Evolutionary conservation across 345 rosid genomes (phyloP), one percentile per base, ranked within the genome.

Genomic region (Eutrema yunnanense): DNA sequence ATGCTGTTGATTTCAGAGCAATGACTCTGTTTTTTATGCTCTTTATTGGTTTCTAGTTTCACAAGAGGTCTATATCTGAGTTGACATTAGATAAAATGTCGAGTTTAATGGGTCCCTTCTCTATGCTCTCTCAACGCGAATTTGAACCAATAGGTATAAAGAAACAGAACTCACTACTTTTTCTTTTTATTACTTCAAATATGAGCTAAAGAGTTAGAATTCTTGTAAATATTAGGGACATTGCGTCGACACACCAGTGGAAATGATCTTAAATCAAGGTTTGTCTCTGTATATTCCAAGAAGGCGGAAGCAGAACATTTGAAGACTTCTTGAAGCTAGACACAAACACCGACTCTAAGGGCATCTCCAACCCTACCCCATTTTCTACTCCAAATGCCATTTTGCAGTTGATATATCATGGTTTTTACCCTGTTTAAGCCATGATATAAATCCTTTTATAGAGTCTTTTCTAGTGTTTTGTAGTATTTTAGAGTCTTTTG

Each of bases 31-130:
- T 44, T 34, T 19, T 62, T 70, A 1, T 59, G 8, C 12, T 43
- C 12, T 56, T 27, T 27, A 53, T 59, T 72, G 43, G 58, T 62
- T 75, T 82, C 46, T 73, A 92, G 99, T 66, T 80, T 70, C 82
- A 81, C 72, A 87, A 82, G 80, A 86, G 83, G 77, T 90, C 99
- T 63, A 72, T 96, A 68, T 90, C 98, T 38, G 98, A 85, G 82
- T 56, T 70, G 54, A 83, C 97, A 33, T 50, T 96, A 72, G 94
- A 90, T 32, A 79, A 88, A 50, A 48, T 92, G 96, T 88, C 93
- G 36, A 76, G 79, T 76, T 83, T 92, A 76, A 59, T 96, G 69
- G 84, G 88, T 71, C 88, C 96, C 65, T 86, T 92, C 69, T 83
- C 97, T 6, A 65, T 73, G 78, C 78, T 79, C 73, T 69, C 96